These are phyloP conservation scores for Termitomyces sp. DNA, from an alignment of 768 basidiomycete genomes.

Conservation along the genomic window DNA sequence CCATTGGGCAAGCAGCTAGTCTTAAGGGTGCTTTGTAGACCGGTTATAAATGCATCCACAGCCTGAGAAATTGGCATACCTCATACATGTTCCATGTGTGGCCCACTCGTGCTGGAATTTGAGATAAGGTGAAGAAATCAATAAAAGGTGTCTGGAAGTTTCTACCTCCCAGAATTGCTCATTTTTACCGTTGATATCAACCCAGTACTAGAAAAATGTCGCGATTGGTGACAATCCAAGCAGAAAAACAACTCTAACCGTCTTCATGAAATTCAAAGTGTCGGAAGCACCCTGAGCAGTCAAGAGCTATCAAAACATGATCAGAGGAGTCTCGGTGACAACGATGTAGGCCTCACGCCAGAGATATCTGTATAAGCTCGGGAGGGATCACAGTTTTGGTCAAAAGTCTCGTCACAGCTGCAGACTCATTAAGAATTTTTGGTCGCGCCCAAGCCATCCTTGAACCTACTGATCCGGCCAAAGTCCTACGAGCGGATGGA, in stretches of 20 bases:
- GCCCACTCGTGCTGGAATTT: slow-evolving; percentile 60
- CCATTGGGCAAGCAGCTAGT: slow-evolving; percentile 53
- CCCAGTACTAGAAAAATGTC: slow-evolving; percentile 44
- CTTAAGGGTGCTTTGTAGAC: slow-evolving; percentile 46
- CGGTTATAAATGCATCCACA: background rate
- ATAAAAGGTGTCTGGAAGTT: background rate
- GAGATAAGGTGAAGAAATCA: slow-evolving; percentile 3
- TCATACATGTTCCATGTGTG: slow-evolving; percentile 59
- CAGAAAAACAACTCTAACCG: slow-evolving; percentile 16
- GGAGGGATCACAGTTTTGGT: slow-evolving; percentile 31
- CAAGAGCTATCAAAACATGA: slow-evolving; percentile 41
- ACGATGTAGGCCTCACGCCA: slow-evolving; percentile 15
- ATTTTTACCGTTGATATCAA: slow-evolving; percentile 51
- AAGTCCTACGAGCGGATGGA: slow-evolving; percentile 30
- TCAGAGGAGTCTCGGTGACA: slow-evolving; percentile 7
- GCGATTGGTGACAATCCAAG: background rate
- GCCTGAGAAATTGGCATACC: slow-evolving; percentile 16
- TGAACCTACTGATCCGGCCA: slow-evolving; percentile 12
- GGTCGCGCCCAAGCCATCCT: background rate
- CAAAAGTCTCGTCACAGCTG: slow-evolving; percentile 48
- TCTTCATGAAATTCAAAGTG: slow-evolving; percentile 55
- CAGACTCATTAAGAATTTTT: background rate
- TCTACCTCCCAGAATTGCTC: slow-evolving; percentile 65
- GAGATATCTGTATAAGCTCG: slow-evolving; percentile 27
- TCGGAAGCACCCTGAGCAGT: slow-evolving; percentile 48